These are phyloP conservation scores for Malassezia obtusa DNA, from an alignment of 1,284 basidiomycete genomes.

Conservation along the genomic window DNA sequence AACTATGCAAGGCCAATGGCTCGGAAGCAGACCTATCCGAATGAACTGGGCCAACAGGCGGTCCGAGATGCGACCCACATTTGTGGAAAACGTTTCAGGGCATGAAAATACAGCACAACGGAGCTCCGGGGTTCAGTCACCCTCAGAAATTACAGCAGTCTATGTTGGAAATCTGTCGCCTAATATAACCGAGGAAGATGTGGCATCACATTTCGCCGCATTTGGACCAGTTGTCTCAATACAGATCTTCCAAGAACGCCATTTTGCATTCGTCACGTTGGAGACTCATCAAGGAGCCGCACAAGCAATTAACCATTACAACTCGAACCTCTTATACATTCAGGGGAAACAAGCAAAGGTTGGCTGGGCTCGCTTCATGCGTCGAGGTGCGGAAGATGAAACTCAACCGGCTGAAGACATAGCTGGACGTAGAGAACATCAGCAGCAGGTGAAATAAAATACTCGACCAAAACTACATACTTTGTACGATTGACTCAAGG, in stretches of 20 bases:
- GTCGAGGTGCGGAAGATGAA: too few relatives aligned
- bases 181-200: conserved; percentile 84
- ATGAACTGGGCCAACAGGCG: conserved; percentile 94
- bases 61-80: background rate
- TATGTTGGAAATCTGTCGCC: conserved; percentile 97
- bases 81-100: background rate
- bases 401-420: too few relatives aligned
- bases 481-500: background rate
- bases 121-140: conserved; percentile 67
- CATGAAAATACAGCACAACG: background rate
- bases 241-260: conserved; percentile 2
- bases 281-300: conserved; percentile 1
- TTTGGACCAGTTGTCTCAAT: conserved; percentile 68
- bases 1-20: conserved; percentile 99
- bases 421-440: too few relatives aligned
- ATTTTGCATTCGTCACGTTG: conserved; percentile 12
- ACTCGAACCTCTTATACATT: background rate
- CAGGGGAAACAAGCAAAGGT: background rate
- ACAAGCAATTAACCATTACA: background rate
- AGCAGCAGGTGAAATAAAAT: too few relatives aligned
- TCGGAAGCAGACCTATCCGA: conserved; percentile 89
- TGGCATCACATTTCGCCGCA: conserved; percentile 89
- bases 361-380: conserved; percentile 9
- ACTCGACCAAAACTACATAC: too few relatives aligned
- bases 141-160: conserved; percentile 79